Base-by-base conservation (phyloP, 352 stramenopile genomes). In the Plasmopara muralis region DNA sequence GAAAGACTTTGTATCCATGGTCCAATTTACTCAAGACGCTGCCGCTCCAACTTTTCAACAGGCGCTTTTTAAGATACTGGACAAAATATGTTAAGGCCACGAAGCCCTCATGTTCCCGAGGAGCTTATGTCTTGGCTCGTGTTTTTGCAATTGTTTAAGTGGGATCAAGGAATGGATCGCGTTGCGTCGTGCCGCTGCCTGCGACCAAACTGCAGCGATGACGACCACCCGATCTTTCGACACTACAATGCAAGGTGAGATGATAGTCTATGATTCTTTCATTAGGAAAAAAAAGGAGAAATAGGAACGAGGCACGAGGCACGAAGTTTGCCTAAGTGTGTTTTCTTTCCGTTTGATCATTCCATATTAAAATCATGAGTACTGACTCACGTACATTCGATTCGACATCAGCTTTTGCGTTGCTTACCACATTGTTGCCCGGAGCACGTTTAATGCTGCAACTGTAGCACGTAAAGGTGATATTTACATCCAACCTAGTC, bases 401-500 rank as follows among this genome's bases (percentile, higher is more conserved):
- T 14, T 16, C 14, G 9, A 10, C 43, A 10, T 33, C 5, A 74
- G 65, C 48, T 70, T 10, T 20, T 70, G 37, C 57, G 62, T 0
- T 80, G 70, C 48, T 80, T 80, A 53, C 64, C 67, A 2, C 67
- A 81, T 39, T 81, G 67, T 50, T 75, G 70, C 41, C 67, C 66
- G 6, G 62, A 68, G 16, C 64, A 75, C 47, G 45, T 70, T 0
- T 43, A 60, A 29, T 64, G 67, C 1, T 72, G 64, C 48, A 77
- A 77, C 55, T 77, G 67, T 46, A 67, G 70, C 18, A 62, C 53
- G 10, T 72, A 64, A 49, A 62, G 29, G 59, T 68, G 40, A 64
- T 52, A n/a, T 71, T 73, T 29, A n/a, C 34, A 9, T 16, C 47
- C 4, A 43, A 61, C 13, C 14, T 58, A 5, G 6, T 54, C n/a